Evolutionary conservation across 805 yeast genomes (phyloP).

Genomic region (Debaryomyces tyrocola): DNA sequence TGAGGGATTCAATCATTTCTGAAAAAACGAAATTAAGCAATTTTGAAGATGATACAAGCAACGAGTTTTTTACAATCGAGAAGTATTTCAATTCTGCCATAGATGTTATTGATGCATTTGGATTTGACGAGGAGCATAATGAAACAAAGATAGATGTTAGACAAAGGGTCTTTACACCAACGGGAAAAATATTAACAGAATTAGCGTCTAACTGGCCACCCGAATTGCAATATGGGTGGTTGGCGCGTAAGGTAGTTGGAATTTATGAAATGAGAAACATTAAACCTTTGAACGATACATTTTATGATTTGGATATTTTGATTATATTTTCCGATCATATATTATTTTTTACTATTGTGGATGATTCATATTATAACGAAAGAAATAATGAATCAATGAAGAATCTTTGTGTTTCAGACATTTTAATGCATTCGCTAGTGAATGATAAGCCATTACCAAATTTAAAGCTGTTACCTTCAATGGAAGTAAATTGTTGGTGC

Average conservation of each 20-base stretch:
- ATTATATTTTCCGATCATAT: constrained; percentile 81
- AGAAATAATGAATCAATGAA: constrained; percentile 16
- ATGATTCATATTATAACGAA: constrained; percentile 37
- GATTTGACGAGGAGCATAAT: constrained; percentile 35
- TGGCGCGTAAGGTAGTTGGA: constrained; percentile 80
- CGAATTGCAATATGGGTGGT: constrained; percentile 86
- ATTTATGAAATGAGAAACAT: constrained; percentile 47
- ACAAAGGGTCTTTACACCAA: constrained; percentile 76
- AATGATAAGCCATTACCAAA: constrained; percentile 74
- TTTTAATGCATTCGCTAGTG: constrained; percentile 84
- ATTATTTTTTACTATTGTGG: constrained; percentile 58
- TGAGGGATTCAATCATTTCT: constrained; percentile 46
- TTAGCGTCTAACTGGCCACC: constrained; percentile 86
- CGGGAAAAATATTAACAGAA: constrained; percentile 85
- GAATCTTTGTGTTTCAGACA: constrained; percentile 69
- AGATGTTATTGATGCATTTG: constrained; percentile 80
- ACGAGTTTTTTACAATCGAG: constrained; percentile 27
- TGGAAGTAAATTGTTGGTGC: constrained; percentile 71
- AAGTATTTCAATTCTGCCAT: constrained; percentile 53
- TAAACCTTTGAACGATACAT: constrained; percentile 13
- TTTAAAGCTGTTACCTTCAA: constrained; percentile 54
- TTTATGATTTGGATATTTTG: constrained; percentile 46
- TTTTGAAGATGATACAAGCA: constrained; percentile 19
- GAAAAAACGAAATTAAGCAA: constrained; percentile 35
- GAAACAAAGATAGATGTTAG: constrained; percentile 26